Evolutionary conservation across 257 asterid genomes (phyloP), one percentile per base, ranked within the genome.

Genomic region (Penstemon newberryi): DNA sequence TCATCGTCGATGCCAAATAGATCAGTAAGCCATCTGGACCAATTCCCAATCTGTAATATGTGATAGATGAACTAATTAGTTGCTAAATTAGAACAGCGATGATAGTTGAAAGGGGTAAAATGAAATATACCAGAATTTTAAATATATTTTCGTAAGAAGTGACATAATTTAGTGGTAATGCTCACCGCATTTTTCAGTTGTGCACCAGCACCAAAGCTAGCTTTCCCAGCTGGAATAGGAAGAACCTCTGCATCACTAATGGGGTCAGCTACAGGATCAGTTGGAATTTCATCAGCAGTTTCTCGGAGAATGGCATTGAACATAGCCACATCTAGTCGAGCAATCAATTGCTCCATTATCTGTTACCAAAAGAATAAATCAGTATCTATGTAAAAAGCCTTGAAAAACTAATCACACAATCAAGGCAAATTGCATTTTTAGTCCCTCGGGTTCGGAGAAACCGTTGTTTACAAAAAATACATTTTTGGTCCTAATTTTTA

Each of bases 181-280:
- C 92, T 84, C 69, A 89, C 97, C 75, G 83, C 87, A 70, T 78
- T 89, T 78, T 91, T 91, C 69, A 89, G 87, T 60, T 89, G 96
- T 33, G 91, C 97, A 73, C 97, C 97, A 56, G 95, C 88, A 33
- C 91, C 91, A 66, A 91, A 91, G 78, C 97, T 89, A 65, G 93
- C 82, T 75, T 84, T 80, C 78, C 93, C 96, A 6, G 86, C 70
- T 66, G 86, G 89, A 77, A 91, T 76, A 8, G 97, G 97, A 66
- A 91, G 96, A 81, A 89, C 96, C 39, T 73, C 74, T 5, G 86
- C 78, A 75, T 91, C 93, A 78, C 90, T 74, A 59, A 91, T 87
- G 4, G 97, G 96, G 75, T 91, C 97, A 42, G 96, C 91, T 25
- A 91, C 78, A 55, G 96, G 97, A 78, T 89, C 95, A 1, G 96